Evolutionary conservation across 176 grass and related monocot genomes (phyloP), one percentile per base, ranked within the genome.

Genomic region (Pontederia paniculata): DNA sequence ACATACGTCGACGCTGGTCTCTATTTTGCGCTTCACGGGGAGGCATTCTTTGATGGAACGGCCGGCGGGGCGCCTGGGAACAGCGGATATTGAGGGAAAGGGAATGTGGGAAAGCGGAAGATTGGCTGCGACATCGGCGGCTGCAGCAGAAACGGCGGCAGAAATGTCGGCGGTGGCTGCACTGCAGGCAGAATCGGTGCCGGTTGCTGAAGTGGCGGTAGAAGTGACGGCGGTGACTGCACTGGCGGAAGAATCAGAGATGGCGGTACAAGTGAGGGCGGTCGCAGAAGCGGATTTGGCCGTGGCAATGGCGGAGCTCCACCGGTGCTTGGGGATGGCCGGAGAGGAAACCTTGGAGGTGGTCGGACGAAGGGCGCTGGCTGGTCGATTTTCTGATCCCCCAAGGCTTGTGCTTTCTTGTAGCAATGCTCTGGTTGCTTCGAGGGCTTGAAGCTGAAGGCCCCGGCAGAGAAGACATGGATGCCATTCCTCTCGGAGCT

Each of bases 371-470:
- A 58, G 17, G 28, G 57, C 21, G 67, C 21, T 0, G 54, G 44
- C 37, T 44, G 65, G 3, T 43, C 31, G 2, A 37, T 12, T 16
- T 41, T 52, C 14, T 51, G 22, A 14, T 19, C 59, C 16, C 42
- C 37, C 15, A 19, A 19, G n/a, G 37, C n/a, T 17, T 18, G 8
- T 46, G 9, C n/a, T 23, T 14, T 8, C 3, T 28, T 7, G 50
- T 18, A 42, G 9, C 25, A 48, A 9, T 46, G n/a, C 28, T 42
- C 50, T 11, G 65, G 65, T 22, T 44, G 49, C 1, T 8, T 19
- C n/a, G 21, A 28, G 9, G 50, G 65, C n/a, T 21, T 54, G 49
- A 67, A 44, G 13, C 23, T 53, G 49, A 67, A 67, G 25, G 43
- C 2, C 50, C 65, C 50, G 9, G 65, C 65, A 11, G 65, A 67